Evolutionary conservation across 2,329 filamentous ascomycete genomes (phyloP), one percentile per base, ranked within the genome.

Genomic region (Cladosporium sp.): DNA sequence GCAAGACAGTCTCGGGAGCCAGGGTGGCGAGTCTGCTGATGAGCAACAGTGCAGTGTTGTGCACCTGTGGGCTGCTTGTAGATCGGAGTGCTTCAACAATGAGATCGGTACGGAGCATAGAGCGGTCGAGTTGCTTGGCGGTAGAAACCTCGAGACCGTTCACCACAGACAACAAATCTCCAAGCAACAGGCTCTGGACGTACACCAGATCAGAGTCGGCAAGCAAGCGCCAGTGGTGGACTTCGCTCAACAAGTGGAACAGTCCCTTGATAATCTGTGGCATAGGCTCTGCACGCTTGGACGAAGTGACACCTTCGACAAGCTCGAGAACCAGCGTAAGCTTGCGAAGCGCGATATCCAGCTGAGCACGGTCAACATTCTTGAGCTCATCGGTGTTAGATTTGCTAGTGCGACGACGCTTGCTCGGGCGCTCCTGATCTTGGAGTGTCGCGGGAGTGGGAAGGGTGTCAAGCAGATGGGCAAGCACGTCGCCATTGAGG

Each of bases 81-180:
- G 92, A 93, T 74, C 96, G 91, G 53, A 99, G 64, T 91, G 80
- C 93, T 74, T 96, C 93, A 58, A 98, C 93, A 64, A 99, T 88
- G 55, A 98, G 80, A 76, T 99, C 95, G 3, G 92, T 91, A 65
- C 96, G 89, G 46, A 97, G 90, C 44, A 88, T 89, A 2, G 91
- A 89, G 55, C 88, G 87, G 76, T 96, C 92, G 65, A 96, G 89
- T 66, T 80, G 76, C 6, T 75, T 72, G 57, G 75, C 71, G 68
- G 72, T 59, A 10, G 65, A 67, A 62, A 71, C 74, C 78, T 91
- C 91, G 72, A 91, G 89, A 0, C 88, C 87, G 66, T 92, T 90
- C 70, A 98, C 88, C 79, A 98, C 96, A 50, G 90, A 88, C 60
- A 94, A 83, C 37, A 99, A 83, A 71, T 91, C 93, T 69, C 90